Conservation (phyloP, 1,139 yeast genomes). For the Candida frijolesensis region DNA sequence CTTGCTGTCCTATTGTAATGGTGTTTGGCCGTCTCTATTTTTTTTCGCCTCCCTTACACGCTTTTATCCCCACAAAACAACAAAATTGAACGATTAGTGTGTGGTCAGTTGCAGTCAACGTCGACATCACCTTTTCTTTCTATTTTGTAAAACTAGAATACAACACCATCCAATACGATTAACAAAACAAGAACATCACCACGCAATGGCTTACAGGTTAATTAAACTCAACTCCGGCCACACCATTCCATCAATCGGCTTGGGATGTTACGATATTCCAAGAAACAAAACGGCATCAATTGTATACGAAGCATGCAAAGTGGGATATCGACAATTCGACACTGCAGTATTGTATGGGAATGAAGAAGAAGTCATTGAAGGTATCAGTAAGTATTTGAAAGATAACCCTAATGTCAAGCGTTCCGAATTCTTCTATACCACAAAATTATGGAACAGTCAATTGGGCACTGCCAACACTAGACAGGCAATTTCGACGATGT, state of each 20-base stretch:
- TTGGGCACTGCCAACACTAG: slow-evolving; percentile 28
- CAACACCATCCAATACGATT: neutral
- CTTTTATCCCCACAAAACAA: neutral
- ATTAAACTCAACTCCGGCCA: slow-evolving; percentile 22
- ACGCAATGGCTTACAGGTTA: slow-evolving; percentile 14
- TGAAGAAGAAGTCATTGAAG: slow-evolving; percentile 59
- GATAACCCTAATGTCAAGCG: slow-evolving; percentile 52
- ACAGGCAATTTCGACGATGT: slow-evolving; percentile 30
- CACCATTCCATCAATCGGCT: slow-evolving; percentile 38
- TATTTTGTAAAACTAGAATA: neutral
- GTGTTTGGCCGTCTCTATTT: too few species aligned
- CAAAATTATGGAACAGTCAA: slow-evolving; percentile 42
- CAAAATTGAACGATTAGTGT: neutral
- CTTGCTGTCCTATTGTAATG: too few species aligned
- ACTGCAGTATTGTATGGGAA: slow-evolving; percentile 61
- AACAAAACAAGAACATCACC: too few species aligned
- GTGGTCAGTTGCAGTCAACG: neutral
- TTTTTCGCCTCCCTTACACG: too few species aligned
- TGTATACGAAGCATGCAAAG: slow-evolving; percentile 48
- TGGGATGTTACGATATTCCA: slow-evolving; percentile 40
- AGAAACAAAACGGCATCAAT: slow-evolving; percentile 27
- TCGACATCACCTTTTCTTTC: neutral
- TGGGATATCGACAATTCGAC: slow-evolving; percentile 61
- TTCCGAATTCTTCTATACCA: slow-evolving; percentile 66
- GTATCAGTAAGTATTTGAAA: slow-evolving; percentile 52